Percentiles rank a stretch among this genome's conserved stretches.
phyloP scores from a whole-genome alignment of 495 filamentous ascomycete genomes.

The Rusavskia elegans region DNA sequence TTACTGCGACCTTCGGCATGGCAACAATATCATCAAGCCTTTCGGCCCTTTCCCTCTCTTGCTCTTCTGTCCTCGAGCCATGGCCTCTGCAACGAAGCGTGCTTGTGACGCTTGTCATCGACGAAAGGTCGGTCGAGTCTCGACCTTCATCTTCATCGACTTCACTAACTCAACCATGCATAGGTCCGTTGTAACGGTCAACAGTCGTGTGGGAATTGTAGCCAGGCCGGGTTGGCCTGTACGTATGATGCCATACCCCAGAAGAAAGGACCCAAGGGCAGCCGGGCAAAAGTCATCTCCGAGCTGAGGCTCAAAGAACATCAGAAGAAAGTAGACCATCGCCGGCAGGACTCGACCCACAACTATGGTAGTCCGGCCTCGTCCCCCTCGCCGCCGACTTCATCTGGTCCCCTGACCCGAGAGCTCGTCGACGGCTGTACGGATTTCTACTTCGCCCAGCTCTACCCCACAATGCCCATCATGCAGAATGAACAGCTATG shows the following conservation, averaged over 20 bases:
- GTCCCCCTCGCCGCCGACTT: constrained; percentile 28
- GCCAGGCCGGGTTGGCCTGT: constrained; percentile 50
- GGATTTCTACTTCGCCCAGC: constrained; percentile 69
- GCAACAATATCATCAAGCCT: constrained; percentile 1
- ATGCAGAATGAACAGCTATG: constrained; percentile 53
- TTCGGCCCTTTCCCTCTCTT: background rate
- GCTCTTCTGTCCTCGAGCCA: background rate
- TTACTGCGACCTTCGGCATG: background rate
- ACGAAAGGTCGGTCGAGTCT: constrained; percentile 58
- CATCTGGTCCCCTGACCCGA: constrained; percentile 37
- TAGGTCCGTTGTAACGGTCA: constrained; percentile 14
- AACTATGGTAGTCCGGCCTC: constrained; percentile 24
- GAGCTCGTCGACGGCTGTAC: constrained; percentile 54
- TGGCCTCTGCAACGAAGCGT: constrained; percentile 28
- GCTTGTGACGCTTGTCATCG: constrained; percentile 75
- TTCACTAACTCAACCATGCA: background rate
- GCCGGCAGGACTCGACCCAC: constrained; percentile 9
- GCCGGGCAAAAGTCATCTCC: constrained; percentile 65
- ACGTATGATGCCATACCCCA: constrained; percentile 73
- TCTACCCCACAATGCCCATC: constrained; percentile 75
- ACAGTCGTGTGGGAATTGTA: constrained; percentile 21
- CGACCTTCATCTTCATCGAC: constrained; percentile 17
- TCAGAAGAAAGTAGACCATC: constrained; percentile 27
- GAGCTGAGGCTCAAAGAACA: constrained; percentile 54
- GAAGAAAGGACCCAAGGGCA: constrained; percentile 77